Conservation (phyloP, 495 filamentous ascomycete genomes). For the Parathielavia hyrcaniae region DNA sequence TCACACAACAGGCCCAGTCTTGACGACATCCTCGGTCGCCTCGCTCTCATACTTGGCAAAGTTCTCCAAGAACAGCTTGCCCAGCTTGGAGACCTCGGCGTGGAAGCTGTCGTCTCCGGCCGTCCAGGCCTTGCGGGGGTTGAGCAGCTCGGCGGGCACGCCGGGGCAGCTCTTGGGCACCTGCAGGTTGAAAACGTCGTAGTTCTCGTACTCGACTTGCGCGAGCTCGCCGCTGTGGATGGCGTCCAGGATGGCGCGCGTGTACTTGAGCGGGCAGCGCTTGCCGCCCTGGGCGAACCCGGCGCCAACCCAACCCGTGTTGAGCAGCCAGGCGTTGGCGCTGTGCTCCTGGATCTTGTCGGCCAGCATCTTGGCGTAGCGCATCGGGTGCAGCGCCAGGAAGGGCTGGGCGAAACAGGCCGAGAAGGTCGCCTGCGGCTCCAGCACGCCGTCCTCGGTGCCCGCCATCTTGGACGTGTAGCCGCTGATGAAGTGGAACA, state of each 20-base stretch:
- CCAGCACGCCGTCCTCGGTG: slow-evolving; percentile 91
- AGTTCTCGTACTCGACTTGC: slow-evolving; percentile 85
- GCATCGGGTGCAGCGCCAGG: slow-evolving; percentile 97
- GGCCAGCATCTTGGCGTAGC: slow-evolving; percentile 95
- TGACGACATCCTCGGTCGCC: slow-evolving; percentile 39
- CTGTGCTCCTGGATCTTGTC: slow-evolving; percentile 95
- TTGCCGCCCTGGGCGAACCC: slow-evolving; percentile 91
- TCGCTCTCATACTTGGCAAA: slow-evolving; percentile 53
- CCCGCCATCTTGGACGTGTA: slow-evolving; percentile 99
- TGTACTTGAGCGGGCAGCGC: slow-evolving; percentile 98
- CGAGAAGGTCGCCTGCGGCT: slow-evolving; percentile 97
- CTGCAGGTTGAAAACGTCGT: slow-evolving; percentile 92
- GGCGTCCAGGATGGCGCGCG: slow-evolving; percentile 92
- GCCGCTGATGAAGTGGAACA: slow-evolving; percentile 99
- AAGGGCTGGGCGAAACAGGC: slow-evolving; percentile 99
- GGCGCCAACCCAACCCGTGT: slow-evolving; percentile 98
- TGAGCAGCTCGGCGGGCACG: slow-evolving; percentile 86
- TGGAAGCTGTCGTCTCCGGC: slow-evolving; percentile 69
- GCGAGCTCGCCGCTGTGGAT: slow-evolving; percentile 96
- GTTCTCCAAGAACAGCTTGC: slow-evolving; percentile 83
- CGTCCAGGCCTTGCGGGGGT: slow-evolving; percentile 90
- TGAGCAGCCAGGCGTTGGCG: slow-evolving; percentile 96
- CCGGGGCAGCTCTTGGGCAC: slow-evolving; percentile 81
- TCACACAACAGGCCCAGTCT: slow-evolving; percentile 55
- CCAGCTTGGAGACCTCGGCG: slow-evolving; percentile 83